Evolutionary conservation across 2,329 filamentous ascomycete genomes (phyloP).

Genomic region (Xylaria sp.): DNA sequence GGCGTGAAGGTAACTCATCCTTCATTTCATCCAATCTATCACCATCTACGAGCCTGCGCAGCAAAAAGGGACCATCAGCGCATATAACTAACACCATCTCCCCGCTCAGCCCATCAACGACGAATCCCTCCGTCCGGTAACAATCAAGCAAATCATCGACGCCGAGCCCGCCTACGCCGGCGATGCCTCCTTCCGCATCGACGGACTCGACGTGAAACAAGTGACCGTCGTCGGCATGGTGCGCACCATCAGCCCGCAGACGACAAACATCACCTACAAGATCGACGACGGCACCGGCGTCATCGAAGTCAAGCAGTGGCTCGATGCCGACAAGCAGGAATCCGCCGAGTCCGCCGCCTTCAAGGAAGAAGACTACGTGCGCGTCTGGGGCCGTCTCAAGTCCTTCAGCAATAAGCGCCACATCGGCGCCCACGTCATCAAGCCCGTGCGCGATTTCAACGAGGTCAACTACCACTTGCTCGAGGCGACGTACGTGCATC

Average conservation of each 20-base stretch:
- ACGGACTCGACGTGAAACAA: conserved; percentile 67
- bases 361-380: conserved; percentile 71
- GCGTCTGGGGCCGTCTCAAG: conserved; percentile 80
- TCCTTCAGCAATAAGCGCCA: conserved; percentile 78
- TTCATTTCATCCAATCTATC: not conserved
- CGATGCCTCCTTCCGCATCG: conserved; percentile 73
- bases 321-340: conserved; percentile 58
- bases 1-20: conserved; percentile 26
- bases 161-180: conserved; percentile 63
- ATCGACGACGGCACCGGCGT: conserved; percentile 92
- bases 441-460: conserved; percentile 77
- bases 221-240: conserved; percentile 88
- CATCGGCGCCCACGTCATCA: conserved; percentile 74
- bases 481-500: conserved; percentile 82
- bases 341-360: conserved; percentile 37
- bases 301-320: conserved; percentile 87
- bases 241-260: conserved; percentile 76
- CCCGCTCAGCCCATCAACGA: conserved; percentile 57
- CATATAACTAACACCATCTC: conserved; percentile 4
- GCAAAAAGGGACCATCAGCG: not conserved
- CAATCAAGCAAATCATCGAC: conserved; percentile 89
- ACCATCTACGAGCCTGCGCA: not conserved
- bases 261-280: conserved; percentile 87
- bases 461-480: conserved; percentile 90
- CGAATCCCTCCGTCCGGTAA: conserved; percentile 86